Evolutionary conservation across 2,329 filamentous ascomycete species (phyloP).

Genomic region (Penicillium occitanis): DNA sequence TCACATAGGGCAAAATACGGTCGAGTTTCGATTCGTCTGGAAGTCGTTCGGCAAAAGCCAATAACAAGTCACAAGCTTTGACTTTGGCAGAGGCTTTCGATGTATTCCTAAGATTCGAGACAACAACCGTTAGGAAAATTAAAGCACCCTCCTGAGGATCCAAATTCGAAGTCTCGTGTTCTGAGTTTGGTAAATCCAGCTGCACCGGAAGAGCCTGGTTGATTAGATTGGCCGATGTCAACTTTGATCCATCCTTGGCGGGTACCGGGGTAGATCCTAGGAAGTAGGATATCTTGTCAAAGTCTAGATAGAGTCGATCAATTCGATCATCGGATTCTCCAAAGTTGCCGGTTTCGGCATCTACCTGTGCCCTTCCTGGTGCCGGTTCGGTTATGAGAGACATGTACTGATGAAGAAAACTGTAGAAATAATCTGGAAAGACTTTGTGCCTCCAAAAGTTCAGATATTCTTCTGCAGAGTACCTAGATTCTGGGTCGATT

Average conservation of each 20-base stretch:
- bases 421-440: constrained; percentile 96
- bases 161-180: constrained; percentile 64
- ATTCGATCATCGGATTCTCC: constrained; percentile 92
- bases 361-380: constrained; percentile 71
- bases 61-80: constrained; percentile 82
- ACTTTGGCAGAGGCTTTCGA: constrained; percentile 83
- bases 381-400: constrained; percentile 88
- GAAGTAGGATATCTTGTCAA: constrained; percentile 96
- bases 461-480: constrained; percentile 90
- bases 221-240: constrained; percentile 35
- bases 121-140: constrained; percentile 85
- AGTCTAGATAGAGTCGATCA: constrained; percentile 87
- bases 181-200: constrained; percentile 81
- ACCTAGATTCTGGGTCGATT: constrained; percentile 84
- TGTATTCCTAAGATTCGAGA: constrained; percentile 84
- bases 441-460: constrained; percentile 89
- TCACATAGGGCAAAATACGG: constrained; percentile 84
- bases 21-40: constrained; percentile 97
- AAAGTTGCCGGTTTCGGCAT: constrained; percentile 67
- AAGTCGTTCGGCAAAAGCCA: constrained; percentile 86
- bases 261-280: constrained; percentile 68
- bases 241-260: constrained; percentile 34
- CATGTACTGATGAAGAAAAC: constrained; percentile 97
- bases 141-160: constrained; percentile 78
- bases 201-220: constrained; percentile 64